Evolutionary conservation across 2,329 filamentous ascomycete species (phyloP).

Genomic region (Decorospora gaudefroyi): DNA sequence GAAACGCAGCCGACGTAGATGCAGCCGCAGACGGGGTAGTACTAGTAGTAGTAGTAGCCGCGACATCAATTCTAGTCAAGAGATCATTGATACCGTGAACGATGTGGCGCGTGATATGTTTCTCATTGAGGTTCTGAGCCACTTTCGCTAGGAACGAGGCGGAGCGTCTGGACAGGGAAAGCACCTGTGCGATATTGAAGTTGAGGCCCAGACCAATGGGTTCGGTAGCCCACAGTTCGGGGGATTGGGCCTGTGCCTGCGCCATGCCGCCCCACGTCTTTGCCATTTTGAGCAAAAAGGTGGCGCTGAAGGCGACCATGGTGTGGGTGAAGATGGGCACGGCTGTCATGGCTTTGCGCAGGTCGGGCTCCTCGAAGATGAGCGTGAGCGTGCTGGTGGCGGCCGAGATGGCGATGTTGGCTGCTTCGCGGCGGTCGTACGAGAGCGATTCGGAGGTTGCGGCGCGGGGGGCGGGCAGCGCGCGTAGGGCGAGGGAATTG

Average conservation of each 20-base stretch:
- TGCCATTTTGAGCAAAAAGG: conserved; percentile 57
- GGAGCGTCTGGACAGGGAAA: conserved; percentile 33
- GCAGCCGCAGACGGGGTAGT: conserved; percentile 20
- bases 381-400: conserved; percentile 54
- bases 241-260: conserved; percentile 33
- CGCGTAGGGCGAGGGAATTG: conserved; percentile 54
- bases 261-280: conserved; percentile 51
- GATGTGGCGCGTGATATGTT: conserved; percentile 38
- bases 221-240: conserved; percentile 33
- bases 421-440: conserved; percentile 49
- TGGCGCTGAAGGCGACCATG: conserved; percentile 59
- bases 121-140: conserved; percentile 36
- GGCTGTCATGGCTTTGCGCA: conserved; percentile 50
- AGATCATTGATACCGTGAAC: conserved; percentile 37
- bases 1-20: not conserved
- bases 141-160: conserved; percentile 35
- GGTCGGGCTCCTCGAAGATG: conserved; percentile 53
- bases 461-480: conserved; percentile 50
- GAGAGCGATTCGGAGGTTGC: conserved; percentile 52
- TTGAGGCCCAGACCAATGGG: conserved; percentile 36
- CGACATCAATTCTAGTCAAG: conserved; percentile 34
- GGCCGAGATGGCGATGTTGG: conserved; percentile 52
- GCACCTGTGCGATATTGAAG: conserved; percentile 39
- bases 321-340: conserved; percentile 59
- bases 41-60: conserved; percentile 7